phyloP scores from a whole-genome alignment of 495 filamentous ascomycete genomes.

The Chlorociboria aeruginascens region DNA sequence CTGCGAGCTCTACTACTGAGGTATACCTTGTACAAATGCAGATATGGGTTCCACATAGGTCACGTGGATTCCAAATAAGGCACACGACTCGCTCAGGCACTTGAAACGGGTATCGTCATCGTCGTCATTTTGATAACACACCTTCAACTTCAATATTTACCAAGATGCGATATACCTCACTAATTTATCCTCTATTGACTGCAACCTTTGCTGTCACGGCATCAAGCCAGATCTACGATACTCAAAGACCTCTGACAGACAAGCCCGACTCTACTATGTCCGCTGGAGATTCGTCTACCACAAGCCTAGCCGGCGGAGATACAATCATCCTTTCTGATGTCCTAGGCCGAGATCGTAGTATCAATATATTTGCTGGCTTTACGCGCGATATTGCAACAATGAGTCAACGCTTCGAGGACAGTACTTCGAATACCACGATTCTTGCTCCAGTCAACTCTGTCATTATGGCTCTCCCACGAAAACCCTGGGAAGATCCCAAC shows the following conservation, averaged over 20 bases:
- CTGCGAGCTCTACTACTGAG: too few species aligned
- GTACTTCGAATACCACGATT: constrained; percentile 67
- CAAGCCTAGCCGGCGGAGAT: constrained; percentile 8
- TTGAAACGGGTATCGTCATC: background rate
- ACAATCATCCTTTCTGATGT: constrained; percentile 56
- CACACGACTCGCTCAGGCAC: too few species aligned
- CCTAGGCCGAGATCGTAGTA: constrained; percentile 64
- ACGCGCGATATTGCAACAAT: constrained; percentile 69
- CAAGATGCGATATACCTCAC: constrained; percentile 11
- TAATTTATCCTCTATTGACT: constrained; percentile 6
- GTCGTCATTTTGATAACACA: background rate
- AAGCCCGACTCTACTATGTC: constrained; percentile 10
- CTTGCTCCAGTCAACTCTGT: constrained; percentile 78
- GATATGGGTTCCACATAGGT: too few species aligned
- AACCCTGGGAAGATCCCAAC: constrained; percentile 85
- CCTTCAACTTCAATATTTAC: background rate
- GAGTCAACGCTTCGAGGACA: constrained; percentile 57
- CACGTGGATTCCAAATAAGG: too few species aligned
- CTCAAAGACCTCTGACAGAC: constrained; percentile 9
- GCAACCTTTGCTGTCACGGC: constrained; percentile 8
- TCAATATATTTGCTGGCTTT: constrained; percentile 83
- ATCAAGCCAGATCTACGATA: background rate
- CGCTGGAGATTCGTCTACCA: background rate
- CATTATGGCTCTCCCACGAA: constrained; percentile 66
- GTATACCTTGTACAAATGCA: too few species aligned